Conservation (phyloP, 2,329 filamentous ascomycete genomes). For the Phialophora tarda region DNA sequence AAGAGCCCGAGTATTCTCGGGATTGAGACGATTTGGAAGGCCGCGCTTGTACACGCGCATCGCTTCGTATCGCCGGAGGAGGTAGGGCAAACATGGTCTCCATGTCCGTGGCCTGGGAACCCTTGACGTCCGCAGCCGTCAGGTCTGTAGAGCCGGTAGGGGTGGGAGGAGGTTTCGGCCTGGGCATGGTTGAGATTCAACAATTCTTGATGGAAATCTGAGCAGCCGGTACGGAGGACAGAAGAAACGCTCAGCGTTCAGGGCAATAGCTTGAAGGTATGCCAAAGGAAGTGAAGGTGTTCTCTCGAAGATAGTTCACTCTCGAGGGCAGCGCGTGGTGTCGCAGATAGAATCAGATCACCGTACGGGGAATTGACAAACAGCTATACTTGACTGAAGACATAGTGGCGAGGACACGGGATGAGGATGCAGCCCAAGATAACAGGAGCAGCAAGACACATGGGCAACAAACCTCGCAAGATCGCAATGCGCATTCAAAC, state of each 20-base stretch:
- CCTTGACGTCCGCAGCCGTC: constrained; percentile 64
- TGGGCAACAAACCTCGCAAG: constrained; percentile 12
- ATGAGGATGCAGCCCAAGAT: background rate
- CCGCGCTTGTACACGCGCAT: constrained; percentile 54
- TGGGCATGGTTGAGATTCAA: constrained; percentile 62
- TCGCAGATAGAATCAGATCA: background rate
- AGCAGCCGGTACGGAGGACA: background rate
- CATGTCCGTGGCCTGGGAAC: constrained; percentile 43
- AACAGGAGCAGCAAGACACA: background rate
- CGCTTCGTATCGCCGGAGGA: constrained; percentile 70
- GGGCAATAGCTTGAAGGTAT: background rate
- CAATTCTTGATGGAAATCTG: background rate
- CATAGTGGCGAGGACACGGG: background rate
- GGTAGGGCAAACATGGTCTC: constrained; percentile 77
- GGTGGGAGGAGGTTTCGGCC: constrained; percentile 70
- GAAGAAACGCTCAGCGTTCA: background rate
- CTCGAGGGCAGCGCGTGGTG: background rate
- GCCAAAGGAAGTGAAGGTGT: constrained; percentile 1
- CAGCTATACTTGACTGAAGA: background rate
- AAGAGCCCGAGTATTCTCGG: constrained; percentile 51
- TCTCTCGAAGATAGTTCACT: background rate
- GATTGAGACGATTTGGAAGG: constrained; percentile 51
- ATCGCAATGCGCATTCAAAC: constrained; percentile 1
- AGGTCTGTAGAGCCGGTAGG: constrained; percentile 82
- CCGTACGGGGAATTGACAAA: background rate